A percentile compares a stretch with the other conserved stretches of the same genome.
Conservation (phyloP, 345 rosid genomes). For the Linum lewisii region DNA sequence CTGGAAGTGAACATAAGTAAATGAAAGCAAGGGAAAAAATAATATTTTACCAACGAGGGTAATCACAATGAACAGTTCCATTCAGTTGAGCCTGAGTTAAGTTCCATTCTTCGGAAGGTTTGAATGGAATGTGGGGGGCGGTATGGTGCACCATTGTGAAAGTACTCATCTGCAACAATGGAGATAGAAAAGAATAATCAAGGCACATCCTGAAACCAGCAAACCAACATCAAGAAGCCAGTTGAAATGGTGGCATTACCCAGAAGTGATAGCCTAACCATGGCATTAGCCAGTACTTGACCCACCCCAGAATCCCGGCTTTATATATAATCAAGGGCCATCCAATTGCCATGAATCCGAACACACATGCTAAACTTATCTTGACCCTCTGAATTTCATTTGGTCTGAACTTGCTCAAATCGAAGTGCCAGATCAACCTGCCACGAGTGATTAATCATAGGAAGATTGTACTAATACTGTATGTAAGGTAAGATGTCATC, state of each 20-base stretch:
- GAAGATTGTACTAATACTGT: not conserved
- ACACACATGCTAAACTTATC: slow-evolving; percentile 91
- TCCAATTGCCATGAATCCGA: slow-evolving; percentile 85
- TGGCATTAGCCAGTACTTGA: slow-evolving; percentile 92
- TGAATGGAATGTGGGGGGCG: slow-evolving; percentile 91
- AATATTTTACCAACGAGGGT: slow-evolving; percentile 57
- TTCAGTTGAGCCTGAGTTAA: slow-evolving; percentile 85
- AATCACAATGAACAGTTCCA: slow-evolving; percentile 91
- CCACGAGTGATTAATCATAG: not conserved
- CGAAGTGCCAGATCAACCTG: slow-evolving; percentile 83
- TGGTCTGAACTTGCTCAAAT: slow-evolving; percentile 73
- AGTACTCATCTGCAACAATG: slow-evolving; percentile 70
- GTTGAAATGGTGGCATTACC: slow-evolving; percentile 33
- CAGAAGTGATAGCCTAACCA: slow-evolving; percentile 95
- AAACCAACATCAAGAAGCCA: slow-evolving; percentile 5
- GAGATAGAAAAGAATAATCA: slow-evolving; percentile 3
- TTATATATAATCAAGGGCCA: slow-evolving; percentile 85
- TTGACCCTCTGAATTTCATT: slow-evolving; percentile 76
- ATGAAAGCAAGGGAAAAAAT: slow-evolving; percentile 1
- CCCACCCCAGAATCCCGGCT: slow-evolving; percentile 80
- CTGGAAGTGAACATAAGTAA: not conserved
- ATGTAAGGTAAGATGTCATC: too few relatives aligned
- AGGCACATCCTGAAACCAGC: not conserved
- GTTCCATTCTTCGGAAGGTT: slow-evolving; percentile 66
- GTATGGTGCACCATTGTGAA: slow-evolving; percentile 98